Conservation (phyloP, 257 asterid species). For the Solanum phureja region DNA sequence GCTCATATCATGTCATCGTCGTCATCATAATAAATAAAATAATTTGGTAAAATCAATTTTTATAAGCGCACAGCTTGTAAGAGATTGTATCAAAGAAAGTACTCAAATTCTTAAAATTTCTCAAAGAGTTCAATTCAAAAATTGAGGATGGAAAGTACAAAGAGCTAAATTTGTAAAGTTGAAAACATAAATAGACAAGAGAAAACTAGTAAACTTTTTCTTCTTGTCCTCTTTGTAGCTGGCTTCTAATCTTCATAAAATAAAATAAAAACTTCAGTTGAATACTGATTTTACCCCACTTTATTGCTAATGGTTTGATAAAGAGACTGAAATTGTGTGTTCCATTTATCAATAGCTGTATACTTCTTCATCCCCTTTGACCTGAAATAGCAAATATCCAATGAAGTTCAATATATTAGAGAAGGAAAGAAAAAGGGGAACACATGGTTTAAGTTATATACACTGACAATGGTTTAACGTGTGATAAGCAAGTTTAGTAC, state of each 20-base stretch:
- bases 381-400: constrained; percentile 21
- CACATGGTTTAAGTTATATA: neutral
- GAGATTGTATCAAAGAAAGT: neutral
- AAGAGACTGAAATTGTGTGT: constrained; percentile 76
- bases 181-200: neutral
- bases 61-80: neutral
- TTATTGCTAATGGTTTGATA: constrained; percentile 72
- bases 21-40: neutral
- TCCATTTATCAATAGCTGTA: constrained; percentile 89
- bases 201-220: neutral
- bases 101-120: neutral
- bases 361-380: constrained; percentile 94
- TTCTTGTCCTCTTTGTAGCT: neutral
- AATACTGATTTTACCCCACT: constrained; percentile 36
- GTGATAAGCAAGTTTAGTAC: neutral
- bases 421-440: neutral
- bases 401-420: neutral
- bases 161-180: neutral
- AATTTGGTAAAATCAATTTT: neutral
- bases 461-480: neutral
- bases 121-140: neutral
- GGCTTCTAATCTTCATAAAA: neutral
- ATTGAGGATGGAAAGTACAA: neutral
- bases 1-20: neutral
- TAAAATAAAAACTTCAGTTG: neutral